Base-by-base conservation (phyloP, 441 rosid genomes). In the Gossypium davidsonii region DNA sequence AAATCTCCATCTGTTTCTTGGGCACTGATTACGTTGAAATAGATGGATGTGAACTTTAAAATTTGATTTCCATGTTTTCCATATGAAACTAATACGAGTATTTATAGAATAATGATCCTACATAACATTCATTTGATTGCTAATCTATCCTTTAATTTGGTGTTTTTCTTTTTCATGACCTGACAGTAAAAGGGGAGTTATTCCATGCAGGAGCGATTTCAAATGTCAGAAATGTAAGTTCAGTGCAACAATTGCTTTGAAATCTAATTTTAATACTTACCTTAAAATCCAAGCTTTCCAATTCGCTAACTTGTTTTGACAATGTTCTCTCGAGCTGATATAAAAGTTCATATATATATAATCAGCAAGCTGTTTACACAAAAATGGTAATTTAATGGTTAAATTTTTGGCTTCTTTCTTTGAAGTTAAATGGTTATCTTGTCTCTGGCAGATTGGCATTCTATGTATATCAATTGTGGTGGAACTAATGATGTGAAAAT, bases 391-490 rank as follows among this genome's bases (percentile, higher is more conserved):
- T 62, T 8, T 18, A 34, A 1, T 3, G 48, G 25, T 34, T 61
- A 34, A 8, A 14, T n/a, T n/a, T n/a, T 31, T 31, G 18, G 49
- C 51, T 42, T n/a, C 74, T 23, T 71, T 25, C 34, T 15, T 23
- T 44, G 39, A 42, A 25, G 37, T 52, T 23, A 34, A 1, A 20
- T n/a, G 3, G 28, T 56, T 56, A 14, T 56, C 26, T 10, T 8
- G n/a, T 58, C 31, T 21, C 73, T 26, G 56, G 62, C 81, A 80
- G 85, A 75, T 73, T 21, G 71, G 80, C 72, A 84, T 60, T 78
- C 77, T 2, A 25, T 82, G 20, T 69, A 74, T 25, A 42, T 84
- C 12, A 80, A 82, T 63, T 82, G 85, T 21, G 85, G 82, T 14
- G 87, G 84, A 73, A 12, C 17, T 21, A 18, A 49, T 17, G 64